Base-by-base conservation (phyloP, 2,329 filamentous ascomycete genomes). In the Claviceps sp. region DNA sequence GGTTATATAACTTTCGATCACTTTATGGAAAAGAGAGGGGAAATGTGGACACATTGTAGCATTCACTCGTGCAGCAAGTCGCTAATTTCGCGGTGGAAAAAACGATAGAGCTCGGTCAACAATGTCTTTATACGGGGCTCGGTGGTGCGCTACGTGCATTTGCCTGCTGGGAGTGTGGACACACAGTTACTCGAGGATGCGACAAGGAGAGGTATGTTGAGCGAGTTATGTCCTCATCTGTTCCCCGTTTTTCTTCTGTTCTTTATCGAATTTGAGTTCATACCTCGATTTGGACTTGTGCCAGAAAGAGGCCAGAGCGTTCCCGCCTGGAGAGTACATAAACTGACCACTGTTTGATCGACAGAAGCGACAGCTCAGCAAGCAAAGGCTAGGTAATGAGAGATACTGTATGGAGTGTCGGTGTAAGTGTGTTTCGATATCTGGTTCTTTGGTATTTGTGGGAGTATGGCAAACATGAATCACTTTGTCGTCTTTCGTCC, bases 91-190 rank as follows among this genome's bases (percentile, higher is more conserved):
- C n/a, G 42, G 14, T 29, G 42, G 20, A n/a, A 26, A 34, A 34
- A 34, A 38, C 51, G 47, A 34, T 53, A 80, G 76, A 81, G 77
- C 68, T 80, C 88, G 17, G 89, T 95, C 58, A 95, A 94, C 74
- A 95, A 95, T 64, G 88, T 95, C 70, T 96, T 96, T 66, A 95
- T 96, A 62, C 80, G 90, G 62, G 90, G 90, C 36, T 94, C 87
- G 52, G 90, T 95, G 45, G 90, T 96, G 57, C 79, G 90, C 60
- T 96, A 96, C 64, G 88, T 96, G 48, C 88, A 96, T 67, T 73
- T 96, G 49, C 89, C 90, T 0, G 83, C 84, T 7, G 78, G 76
- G 29, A 85, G 86, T 44, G 89, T 96, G 40, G 90, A 96, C 64
- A 85, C 89, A 26, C 85, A 87, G 37, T 69, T 96, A 56, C 70